Evolutionary conservation across 139 green algal species (phyloP), one percentile per base, ranked within the genome.

Genomic region (Tetraselmis chui): DNA sequence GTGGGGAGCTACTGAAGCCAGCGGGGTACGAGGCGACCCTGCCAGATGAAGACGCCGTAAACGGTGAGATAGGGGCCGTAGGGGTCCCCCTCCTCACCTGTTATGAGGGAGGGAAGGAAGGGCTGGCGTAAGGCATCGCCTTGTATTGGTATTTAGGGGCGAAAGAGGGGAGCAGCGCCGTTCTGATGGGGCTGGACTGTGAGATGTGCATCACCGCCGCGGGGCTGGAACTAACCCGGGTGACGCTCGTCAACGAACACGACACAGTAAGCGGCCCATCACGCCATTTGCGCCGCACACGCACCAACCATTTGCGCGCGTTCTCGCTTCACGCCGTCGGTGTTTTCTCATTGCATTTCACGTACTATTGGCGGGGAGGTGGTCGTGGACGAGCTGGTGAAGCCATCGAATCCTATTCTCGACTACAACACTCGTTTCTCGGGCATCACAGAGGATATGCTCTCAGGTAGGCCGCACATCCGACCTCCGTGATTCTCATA

Each of bases 401-500:
- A 93, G 85, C 95, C 95, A 18, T 27, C 87, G n/a, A 92, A 91
- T 28, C 84, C 90, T 30, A 97, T 98, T 80, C 89, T 84, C 0
- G 90, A 98, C 86, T 97, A 98, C 87, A 94, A 95, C 90, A 98
- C 95, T 0, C 86, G 86, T 23, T 97, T 89, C 86, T 92, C 85
- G 11, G 93, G 95, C 76, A 98, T 98, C 83, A 96, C 90, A 28
- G 87, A 88, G 1, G 84, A 89, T 29, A 94, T 94, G 89, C 81
- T 97, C 82, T 80, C 87, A 59, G 87, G 83, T 67, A 18, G 45
- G 45, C 45, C 45, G 18, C 45, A 5, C 18, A 5, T 67, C 45
- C 45, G 45, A 18, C 45, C 45, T 67, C 45, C 45, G 18, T 67
- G 45, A n/a, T n/a, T n/a, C n/a, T n/a, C n/a, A n/a, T n/a, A n/a